These are phyloP conservation scores for Cronartium quercuum DNA, from an alignment of 1,284 basidiomycete species.

Conservation along the genomic window DNA sequence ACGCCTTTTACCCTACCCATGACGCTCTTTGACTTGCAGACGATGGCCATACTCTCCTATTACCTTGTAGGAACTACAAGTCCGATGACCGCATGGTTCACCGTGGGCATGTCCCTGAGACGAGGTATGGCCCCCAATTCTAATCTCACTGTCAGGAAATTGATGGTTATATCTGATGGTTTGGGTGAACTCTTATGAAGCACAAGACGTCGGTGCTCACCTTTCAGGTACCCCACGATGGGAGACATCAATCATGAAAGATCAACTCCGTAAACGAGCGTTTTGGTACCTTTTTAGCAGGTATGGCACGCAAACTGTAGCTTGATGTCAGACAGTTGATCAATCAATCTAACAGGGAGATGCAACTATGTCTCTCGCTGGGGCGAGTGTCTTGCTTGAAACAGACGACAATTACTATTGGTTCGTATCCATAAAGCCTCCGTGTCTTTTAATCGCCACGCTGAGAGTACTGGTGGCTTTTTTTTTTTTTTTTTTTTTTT, in stretches of 20 bases:
- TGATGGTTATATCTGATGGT: not conserved
- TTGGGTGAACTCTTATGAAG: not conserved
- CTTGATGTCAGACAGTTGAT: too few relatives aligned
- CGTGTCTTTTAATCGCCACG: not conserved
- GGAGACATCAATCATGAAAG: slow-evolving; percentile 14
- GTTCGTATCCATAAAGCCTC: not conserved
- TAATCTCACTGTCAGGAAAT: not conserved
- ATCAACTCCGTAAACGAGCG: slow-evolving; percentile 25
- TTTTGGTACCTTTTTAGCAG: slow-evolving; percentile 10
- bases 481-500: too few relatives aligned
- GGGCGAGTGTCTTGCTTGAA: slow-evolving; percentile 12
- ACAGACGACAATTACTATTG: slow-evolving; percentile 3
- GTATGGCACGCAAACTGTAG: not conserved
- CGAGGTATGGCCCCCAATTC: too few relatives aligned
- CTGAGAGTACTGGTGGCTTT: too few relatives aligned
- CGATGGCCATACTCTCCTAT: slow-evolving; percentile 13
- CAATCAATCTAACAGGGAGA: too few relatives aligned
- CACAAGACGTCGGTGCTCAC: slow-evolving; percentile 22
- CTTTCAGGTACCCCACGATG: slow-evolving; percentile 2
- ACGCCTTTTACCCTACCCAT: not conserved
- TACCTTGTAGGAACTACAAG: not conserved
- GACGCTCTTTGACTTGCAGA: slow-evolving; percentile 21
- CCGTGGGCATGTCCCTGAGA: not conserved
- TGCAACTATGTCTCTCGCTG: slow-evolving; percentile 1
- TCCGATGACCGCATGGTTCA: slow-evolving; percentile 27